Base-by-base conservation (phyloP, 495 filamentous ascomycete genomes). In the Trichoderma erinaceum region DNA sequence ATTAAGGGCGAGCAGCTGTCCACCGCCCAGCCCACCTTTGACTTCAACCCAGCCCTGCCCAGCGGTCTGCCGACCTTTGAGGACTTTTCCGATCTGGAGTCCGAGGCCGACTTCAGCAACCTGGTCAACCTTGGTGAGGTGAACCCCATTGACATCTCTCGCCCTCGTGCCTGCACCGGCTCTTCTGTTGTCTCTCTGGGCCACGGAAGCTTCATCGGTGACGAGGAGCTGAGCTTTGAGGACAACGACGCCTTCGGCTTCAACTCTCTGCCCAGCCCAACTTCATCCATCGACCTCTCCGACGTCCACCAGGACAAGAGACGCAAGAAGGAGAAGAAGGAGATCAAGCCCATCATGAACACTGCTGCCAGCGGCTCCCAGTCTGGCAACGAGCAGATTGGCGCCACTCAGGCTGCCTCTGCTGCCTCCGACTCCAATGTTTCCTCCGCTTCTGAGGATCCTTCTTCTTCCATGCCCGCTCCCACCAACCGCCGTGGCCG, bases 401-500 rank as follows among this genome's bases (percentile, higher is more conserved):
- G 61, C 43, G 50, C 70, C 38, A 44, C 67, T 25, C 25, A 69
- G 12, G 61, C 66, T 3, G 43, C 32, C 25, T 64, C 68, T 50
- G 68, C 48, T 27, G 66, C 38, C n/a, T 68, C 73, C 43, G 73
- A 74, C 18, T 68, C 66, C 41, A 72, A 72, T 44, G 70, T 66
- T 18, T 63, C 75, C 15, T 68, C 69, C 4, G 71, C 76, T 16
- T 61, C 74, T 18, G 70, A 68, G 43, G 71, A 72, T 12, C 63
- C 75, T 58, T 76, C 81, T 52, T 70, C 78, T 41, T 75, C 85
- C 41, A 74, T 83, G 0, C 81, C 86, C 12, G 84, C 86, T 29
- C 91, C 90, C 11, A 86, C 92, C 72, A 94, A 91, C 79, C 96
- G 95, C 71, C 93, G 95, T 68, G 95, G 95, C 41, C 93, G 95